Base-by-base conservation (phyloP, 2,329 filamentous ascomycete species). In the Nannizzia gypsea region DNA sequence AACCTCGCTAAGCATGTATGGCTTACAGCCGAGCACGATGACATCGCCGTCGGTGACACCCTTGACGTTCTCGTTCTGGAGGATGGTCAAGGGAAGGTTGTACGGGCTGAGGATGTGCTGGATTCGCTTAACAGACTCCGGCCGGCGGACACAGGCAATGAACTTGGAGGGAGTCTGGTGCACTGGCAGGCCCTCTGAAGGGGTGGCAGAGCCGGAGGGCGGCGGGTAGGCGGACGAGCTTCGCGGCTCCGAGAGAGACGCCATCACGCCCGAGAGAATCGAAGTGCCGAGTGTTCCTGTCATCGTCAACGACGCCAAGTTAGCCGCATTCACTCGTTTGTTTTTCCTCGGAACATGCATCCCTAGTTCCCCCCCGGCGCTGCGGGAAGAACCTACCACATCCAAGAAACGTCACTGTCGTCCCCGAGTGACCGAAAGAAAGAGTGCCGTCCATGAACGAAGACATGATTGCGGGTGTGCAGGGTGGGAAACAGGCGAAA, bases 231-330 rank as follows among this genome's bases (percentile, higher is more conserved):
- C 68, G 2, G 63, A 60, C 42, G 62, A 59, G 57, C 64, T 74
- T 74, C 77, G 77, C 70, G 80, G 75, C 65, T 78, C 79, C 42
- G 77, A 76, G 50, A 93, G 80, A 9, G 87, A 88, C 62, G 83
- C 78, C 66, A 95, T 81, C 69, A 96, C 86, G 64, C 89, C 90
- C 59, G 82, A 85, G 60, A 95, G 82, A 66, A 95, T 91, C 61
- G 89, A 89, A 62, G 89, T 88, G 61, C 90, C 90, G 83, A 95
- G 88, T 58, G 85, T 91, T 65, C 89, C 87, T 90, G 66, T 22
- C 26, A 66, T 22, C 26, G 22, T 55, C 13, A 3, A 42, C n/a
- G 38, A 6, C 38, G 54, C 36, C 54, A 56, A 40, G 48, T 52
- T 52, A 52, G 48, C 48, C 48, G 48, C 48, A 28, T 13, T 52